Conservation (phyloP, 768 basidiomycete genomes). For the Hebeloma cylindrosporum region DNA sequence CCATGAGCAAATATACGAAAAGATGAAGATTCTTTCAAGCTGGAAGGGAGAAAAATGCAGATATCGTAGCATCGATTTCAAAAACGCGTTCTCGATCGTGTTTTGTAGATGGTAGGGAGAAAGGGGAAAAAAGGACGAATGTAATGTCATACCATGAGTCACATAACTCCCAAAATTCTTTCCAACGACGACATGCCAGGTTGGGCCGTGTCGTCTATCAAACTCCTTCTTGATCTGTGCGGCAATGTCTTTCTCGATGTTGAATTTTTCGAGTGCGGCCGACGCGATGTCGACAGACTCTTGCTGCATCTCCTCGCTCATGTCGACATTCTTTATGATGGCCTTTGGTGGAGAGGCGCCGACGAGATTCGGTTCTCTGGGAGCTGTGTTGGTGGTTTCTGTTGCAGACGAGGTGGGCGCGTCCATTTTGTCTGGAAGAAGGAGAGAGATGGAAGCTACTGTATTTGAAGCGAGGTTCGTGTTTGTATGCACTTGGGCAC, state of each 20-base stretch:
- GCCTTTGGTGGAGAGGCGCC: conserved; percentile 69
- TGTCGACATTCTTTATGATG: conserved; percentile 95
- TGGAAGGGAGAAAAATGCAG: conserved; percentile 5
- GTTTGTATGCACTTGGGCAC: conserved; percentile 19
- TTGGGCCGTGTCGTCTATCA: conserved; percentile 87
- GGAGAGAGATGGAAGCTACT: conserved; percentile 9
- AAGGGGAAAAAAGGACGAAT: conserved; percentile 16
- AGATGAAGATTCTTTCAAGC: conserved; percentile 2
- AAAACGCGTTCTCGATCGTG: conserved; percentile 27
- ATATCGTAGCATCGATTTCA: conserved; percentile 2
- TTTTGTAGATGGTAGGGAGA: conserved; percentile 7
- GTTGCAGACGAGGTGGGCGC: conserved; percentile 57
- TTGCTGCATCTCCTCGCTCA: conserved; percentile 96
- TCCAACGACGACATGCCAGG: conserved; percentile 98
- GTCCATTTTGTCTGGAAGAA: conserved; percentile 47
- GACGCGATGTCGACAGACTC: conserved; percentile 87
- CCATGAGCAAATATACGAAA: conserved; percentile 4
- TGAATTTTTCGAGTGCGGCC: conserved; percentile 84
- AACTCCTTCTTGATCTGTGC: conserved; percentile 98
- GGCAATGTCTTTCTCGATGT: conserved; percentile 97
- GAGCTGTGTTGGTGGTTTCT: conserved; percentile 47
- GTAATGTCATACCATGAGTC: conserved; percentile 92
- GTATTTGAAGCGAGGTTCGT: conserved; percentile 19
- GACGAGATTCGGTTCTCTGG: conserved; percentile 34
- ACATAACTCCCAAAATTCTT: conserved; percentile 99